Conservation (phyloP, 257 asterid genomes). For the Ocimum tenuiflorum region DNA sequence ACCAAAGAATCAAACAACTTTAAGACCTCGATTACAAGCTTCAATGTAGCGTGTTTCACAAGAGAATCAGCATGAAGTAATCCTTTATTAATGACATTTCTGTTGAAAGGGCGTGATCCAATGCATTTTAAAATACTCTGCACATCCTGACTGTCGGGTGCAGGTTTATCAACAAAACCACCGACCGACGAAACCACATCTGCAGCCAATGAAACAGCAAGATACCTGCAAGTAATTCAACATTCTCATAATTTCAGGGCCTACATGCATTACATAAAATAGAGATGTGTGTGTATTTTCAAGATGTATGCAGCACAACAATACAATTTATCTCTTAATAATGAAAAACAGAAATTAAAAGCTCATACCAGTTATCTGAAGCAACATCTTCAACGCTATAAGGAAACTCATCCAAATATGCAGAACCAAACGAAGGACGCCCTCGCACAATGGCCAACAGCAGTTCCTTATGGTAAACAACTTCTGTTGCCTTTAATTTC, state of each 20-base stretch:
- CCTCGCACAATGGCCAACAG: slow-evolving; percentile 72
- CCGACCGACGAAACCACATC: slow-evolving; percentile 62
- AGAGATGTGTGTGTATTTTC: neutral
- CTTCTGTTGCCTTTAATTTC: slow-evolving; percentile 67
- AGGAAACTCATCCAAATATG: slow-evolving; percentile 80
- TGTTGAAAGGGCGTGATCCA: slow-evolving; percentile 54
- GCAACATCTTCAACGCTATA: slow-evolving; percentile 65
- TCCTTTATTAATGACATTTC: slow-evolving; percentile 66
- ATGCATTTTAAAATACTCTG: slow-evolving; percentile 66
- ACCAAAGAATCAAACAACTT: slow-evolving; percentile 59
- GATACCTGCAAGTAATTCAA: slow-evolving; percentile 66
- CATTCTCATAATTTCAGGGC: slow-evolving; percentile 18
- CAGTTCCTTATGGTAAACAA: slow-evolving; percentile 53
- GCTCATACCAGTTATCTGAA: slow-evolving; percentile 72
- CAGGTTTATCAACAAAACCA: slow-evolving; percentile 34
- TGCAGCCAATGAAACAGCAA: slow-evolving; percentile 78
- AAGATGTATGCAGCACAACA: neutral
- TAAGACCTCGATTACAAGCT: slow-evolving; percentile 64
- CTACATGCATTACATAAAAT: neutral
- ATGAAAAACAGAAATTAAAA: slow-evolving; percentile 11
- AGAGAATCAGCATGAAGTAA: slow-evolving; percentile 62
- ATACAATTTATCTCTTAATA: neutral
- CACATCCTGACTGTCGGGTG: slow-evolving; percentile 41
- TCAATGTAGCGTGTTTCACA: slow-evolving; percentile 76
- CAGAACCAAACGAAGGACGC: slow-evolving; percentile 66